Base-by-base conservation (phyloP, 2,329 filamentous ascomycete genomes). In the Beauveria sp. region DNA sequence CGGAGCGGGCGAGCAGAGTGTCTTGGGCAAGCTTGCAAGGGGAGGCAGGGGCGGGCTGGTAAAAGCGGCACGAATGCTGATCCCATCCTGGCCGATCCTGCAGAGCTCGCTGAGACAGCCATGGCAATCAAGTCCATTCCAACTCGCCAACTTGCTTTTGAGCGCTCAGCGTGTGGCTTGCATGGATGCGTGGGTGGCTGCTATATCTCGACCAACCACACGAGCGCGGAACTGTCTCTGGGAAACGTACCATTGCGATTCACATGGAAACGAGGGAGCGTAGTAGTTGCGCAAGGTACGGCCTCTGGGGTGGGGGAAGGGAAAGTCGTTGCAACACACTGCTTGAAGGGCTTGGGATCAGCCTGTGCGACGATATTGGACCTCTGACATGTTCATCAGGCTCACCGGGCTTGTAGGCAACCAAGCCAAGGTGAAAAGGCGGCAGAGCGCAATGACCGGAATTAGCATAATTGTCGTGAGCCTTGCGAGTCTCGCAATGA, bases 81-180 rank as follows among this genome's bases (percentile, higher is more conserved):
- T 58, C 55, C 14, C 9, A 24, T 57, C 54, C 48, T 43, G 18
- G n/a, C 46, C 3, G 22, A 12, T 34, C 31, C 31, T 34, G 31
- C 31, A 34, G 31, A 34, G 31, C 31, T 34, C 31, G 31, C 54
- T 50, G 48, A 51, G 56, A 60, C 56, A 60, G 16, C 16, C 42
- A 14, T 34, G 28, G 31, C 34, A 52, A 20, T 14, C 42, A 28
- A 49, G 46, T 49, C 24, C 31, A 28, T 31, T 60, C 56, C 56
- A 26, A 38, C 51, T 54, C 26, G 14, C 12, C 26, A 34, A 24
- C 24, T 56, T 60, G 46, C 56, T 60, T 60, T 60, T 59, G 38
- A 24, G 20, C 18, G 28, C 55, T 28, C 26, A 48, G 48, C 24
- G 12, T 45, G 48, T 60, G 56, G 56, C 56, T 50, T 31, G 31